Base-by-base conservation (phyloP, 2,329 filamentous ascomycete species). In the Aspergillus fischeri region DNA sequence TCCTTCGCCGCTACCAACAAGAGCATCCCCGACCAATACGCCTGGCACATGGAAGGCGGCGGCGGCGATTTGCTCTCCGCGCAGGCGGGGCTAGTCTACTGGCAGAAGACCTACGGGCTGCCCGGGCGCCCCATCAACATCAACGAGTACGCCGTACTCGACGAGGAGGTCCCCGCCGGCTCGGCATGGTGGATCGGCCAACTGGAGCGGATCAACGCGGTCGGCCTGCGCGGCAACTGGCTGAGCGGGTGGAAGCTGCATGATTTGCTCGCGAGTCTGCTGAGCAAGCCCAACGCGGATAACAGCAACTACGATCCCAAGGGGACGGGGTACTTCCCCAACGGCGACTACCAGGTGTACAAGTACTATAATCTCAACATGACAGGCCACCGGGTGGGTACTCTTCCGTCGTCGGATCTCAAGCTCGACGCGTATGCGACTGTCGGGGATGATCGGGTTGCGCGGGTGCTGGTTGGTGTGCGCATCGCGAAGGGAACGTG, bases 151-250 rank as follows among this genome's bases (percentile, higher is more conserved):
- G 79, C 69, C 3, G 65, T 63, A 1, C 69, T 63, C 21, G 60
- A 59, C 6, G 75, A 81, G 59, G 76, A 81, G 54, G 68, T 75
- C 8, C 75, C 79, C 0, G 65, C 73, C 0, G 71, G 68, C 4
- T 67, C 74, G 1, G 79, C 73, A 0, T 82, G 73, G 70, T 81
- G 75, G 69, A 78, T 82, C 35, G 65, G 75, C 1, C 77, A 76
- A 25, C 72, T 82, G 1, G 80, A 82, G 57, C 73, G 80, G 20
- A 41, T 51, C 20, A 35, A 51, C 3, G 49, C 49, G 14, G n/a
- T 9, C 8, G 78, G 78, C 0, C 66, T 81, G 0, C 72, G 78
- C 3, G 78, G 75, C 0, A 80, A 81, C 58, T 81, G 79, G 79
- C 71, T 72, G 4, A 68, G 67, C 2, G 71, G 68, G n/a, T 66